Evolutionary conservation across 2,329 filamentous ascomycete species (phyloP).

Genomic region (Cryphonectria japonica): DNA sequence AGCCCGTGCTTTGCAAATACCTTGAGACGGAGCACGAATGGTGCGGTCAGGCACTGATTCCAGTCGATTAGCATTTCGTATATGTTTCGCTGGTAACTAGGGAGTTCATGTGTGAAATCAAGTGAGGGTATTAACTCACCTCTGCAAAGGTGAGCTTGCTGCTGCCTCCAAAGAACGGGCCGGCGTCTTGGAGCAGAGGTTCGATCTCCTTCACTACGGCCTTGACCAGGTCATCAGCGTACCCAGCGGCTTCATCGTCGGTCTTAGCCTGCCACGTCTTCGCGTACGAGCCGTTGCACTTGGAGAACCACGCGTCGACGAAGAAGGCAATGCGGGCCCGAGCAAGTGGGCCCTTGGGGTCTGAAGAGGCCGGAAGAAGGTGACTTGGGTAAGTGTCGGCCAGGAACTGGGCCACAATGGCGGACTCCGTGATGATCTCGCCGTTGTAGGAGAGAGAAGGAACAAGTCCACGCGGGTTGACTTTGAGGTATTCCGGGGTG

Average conservation of each 20-base stretch:
- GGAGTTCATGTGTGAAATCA: background rate
- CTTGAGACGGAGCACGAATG: constrained; percentile 32
- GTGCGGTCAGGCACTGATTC: constrained; percentile 34
- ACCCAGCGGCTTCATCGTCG: constrained; percentile 53
- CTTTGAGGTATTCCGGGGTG: constrained; percentile 71
- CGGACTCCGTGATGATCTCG: constrained; percentile 74
- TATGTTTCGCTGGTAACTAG: background rate
- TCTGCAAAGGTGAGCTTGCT: constrained; percentile 72
- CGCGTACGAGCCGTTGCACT: constrained; percentile 55
- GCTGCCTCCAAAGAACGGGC: constrained; percentile 67
- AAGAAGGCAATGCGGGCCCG: constrained; percentile 75
- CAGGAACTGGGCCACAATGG: constrained; percentile 72
- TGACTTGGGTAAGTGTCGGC: constrained; percentile 71
- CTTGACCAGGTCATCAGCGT: constrained; percentile 55
- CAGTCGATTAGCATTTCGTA: background rate
- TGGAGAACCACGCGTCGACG: constrained; percentile 69
- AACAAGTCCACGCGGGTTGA: constrained; percentile 81
- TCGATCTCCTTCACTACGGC: constrained; percentile 72
- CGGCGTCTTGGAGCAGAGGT: constrained; percentile 62
- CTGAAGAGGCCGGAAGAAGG: constrained; percentile 61
- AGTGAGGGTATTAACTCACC: constrained; percentile 48
- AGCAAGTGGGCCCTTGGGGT: constrained; percentile 58
- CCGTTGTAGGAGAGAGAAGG: constrained; percentile 69
- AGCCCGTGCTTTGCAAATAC: constrained; percentile 53
- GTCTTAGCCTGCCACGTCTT: constrained; percentile 52